Conservation (phyloP, 2,329 filamentous ascomycete species). For the Monilinia vaccinii-corymbosi region DNA sequence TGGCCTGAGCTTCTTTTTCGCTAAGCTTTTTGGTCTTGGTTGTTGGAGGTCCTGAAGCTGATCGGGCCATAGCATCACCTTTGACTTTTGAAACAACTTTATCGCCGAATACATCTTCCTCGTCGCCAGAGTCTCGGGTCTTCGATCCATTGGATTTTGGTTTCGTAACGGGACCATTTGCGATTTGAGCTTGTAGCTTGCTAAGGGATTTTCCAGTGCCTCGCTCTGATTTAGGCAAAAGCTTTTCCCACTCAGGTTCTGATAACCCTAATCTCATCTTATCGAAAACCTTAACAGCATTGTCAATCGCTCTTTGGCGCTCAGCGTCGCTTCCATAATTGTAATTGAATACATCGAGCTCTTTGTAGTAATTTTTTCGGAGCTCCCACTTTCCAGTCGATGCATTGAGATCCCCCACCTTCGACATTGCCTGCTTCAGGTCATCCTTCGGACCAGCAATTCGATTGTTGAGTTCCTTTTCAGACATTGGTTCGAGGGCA, state of each 20-base stretch:
- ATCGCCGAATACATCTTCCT: slow-evolving; percentile 31
- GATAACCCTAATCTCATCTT: slow-evolving; percentile 46
- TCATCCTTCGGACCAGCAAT: slow-evolving; percentile 41
- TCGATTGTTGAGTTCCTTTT: slow-evolving; percentile 44
- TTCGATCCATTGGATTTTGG: slow-evolving; percentile 44
- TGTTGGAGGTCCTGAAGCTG: slow-evolving; percentile 41
- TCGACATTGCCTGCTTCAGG: slow-evolving; percentile 45
- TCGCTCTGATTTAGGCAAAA: slow-evolving; percentile 49
- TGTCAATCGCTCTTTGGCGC: slow-evolving; percentile 51
- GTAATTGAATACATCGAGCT: slow-evolving; percentile 56
- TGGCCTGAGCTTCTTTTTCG: slow-evolving; percentile 46
- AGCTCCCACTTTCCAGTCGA: slow-evolving; percentile 44
- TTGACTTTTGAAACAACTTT: slow-evolving; percentile 30
- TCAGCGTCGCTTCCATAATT: slow-evolving; percentile 45
- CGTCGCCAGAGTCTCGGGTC: slow-evolving; percentile 39
- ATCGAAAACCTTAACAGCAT: slow-evolving; percentile 51
- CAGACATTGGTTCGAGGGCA: slow-evolving; percentile 43
- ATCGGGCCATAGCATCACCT: slow-evolving; percentile 39
- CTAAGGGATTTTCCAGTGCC: slow-evolving; percentile 53
- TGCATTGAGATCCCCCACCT: slow-evolving; percentile 42
- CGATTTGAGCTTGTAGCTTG: slow-evolving; percentile 50
- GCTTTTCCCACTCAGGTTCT: slow-evolving; percentile 51
- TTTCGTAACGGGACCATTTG: slow-evolving; percentile 41
- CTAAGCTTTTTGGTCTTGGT: slow-evolving; percentile 48
- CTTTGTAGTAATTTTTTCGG: slow-evolving; percentile 50